phyloP scores from a whole-genome alignment of 495 filamentous ascomycete species.

The Mytilinidion resinicola region DNA sequence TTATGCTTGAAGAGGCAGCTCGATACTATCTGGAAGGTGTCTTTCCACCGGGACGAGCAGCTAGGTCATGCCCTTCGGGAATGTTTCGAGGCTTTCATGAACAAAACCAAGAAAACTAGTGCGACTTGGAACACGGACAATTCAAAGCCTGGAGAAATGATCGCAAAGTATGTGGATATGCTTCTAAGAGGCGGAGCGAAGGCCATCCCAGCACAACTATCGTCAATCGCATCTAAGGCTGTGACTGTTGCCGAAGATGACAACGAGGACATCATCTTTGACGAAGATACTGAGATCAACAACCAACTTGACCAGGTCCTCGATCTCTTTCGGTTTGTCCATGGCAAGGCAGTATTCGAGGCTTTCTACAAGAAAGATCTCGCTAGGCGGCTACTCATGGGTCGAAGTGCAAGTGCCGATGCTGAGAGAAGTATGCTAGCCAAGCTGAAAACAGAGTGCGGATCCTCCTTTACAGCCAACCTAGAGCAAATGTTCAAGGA shows the following conservation, averaged over 20 bases:
- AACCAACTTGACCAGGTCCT: slow-evolving; percentile 84
- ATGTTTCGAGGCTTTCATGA: slow-evolving; percentile 84
- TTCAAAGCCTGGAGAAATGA: slow-evolving; percentile 95
- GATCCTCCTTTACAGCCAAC: slow-evolving; percentile 88
- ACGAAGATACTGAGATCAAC: slow-evolving; percentile 86
- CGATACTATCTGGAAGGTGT: slow-evolving; percentile 62
- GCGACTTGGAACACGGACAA: slow-evolving; percentile 71
- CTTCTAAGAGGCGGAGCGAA: slow-evolving; percentile 82
- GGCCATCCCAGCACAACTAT: slow-evolving; percentile 56
- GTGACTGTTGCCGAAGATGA: slow-evolving; percentile 40
- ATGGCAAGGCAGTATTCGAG: slow-evolving; percentile 96
- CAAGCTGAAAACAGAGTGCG: slow-evolving; percentile 90
- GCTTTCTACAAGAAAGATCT: slow-evolving; percentile 98
- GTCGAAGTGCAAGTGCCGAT: slow-evolving; percentile 84
- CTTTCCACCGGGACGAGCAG: slow-evolving; percentile 67
- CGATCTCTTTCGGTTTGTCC: slow-evolving; percentile 92
- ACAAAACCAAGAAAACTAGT: slow-evolving; percentile 62
- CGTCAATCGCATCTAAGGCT: slow-evolving; percentile 21
- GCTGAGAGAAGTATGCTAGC: slow-evolving; percentile 92
- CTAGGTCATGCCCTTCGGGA: slow-evolving; percentile 73
- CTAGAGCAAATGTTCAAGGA: slow-evolving; percentile 99
- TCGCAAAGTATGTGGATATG: slow-evolving; percentile 91
- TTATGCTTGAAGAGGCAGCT: slow-evolving; percentile 76
- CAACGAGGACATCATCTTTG: slow-evolving; percentile 52
- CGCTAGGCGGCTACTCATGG: slow-evolving; percentile 80